Conservation (phyloP, 495 filamentous ascomycete genomes). For the Pyrenopolyporus hunteri region DNA sequence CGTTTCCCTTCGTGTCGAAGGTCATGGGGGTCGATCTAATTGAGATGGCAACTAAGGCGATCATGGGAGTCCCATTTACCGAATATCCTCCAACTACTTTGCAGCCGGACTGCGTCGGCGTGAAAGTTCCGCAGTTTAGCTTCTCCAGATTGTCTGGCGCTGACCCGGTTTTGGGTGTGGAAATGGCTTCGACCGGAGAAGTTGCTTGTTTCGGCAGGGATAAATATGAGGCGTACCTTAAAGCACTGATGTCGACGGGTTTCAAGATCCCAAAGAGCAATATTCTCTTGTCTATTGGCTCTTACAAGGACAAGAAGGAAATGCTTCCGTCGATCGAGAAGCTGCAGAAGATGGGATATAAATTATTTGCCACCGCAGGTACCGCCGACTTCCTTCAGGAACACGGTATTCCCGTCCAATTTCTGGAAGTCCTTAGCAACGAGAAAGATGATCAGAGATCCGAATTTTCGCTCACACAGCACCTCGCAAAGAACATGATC, state of each 20-base stretch:
- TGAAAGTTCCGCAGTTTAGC: conserved; percentile 98
- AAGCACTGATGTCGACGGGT: conserved; percentile 91
- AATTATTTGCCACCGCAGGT: conserved; percentile 92
- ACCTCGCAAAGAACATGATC: conserved; percentile 95
- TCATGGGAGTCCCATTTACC: conserved; percentile 80
- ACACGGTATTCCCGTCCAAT: conserved; percentile 87
- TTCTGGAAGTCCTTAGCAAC: conserved; percentile 79
- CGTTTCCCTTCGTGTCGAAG: conserved; percentile 98
- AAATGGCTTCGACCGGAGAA: conserved; percentile 99
- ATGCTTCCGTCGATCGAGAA: conserved; percentile 92
- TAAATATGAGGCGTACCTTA: conserved; percentile 97
- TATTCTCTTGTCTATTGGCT: conserved; percentile 92
- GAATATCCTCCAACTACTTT: conserved; percentile 81
- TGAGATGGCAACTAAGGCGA: conserved; percentile 98
- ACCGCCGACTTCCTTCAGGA: conserved; percentile 95
- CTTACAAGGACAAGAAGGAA: conserved; percentile 97
- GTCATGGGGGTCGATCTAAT: conserved; percentile 98
- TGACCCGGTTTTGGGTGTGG: conserved; percentile 94
- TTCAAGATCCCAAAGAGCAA: conserved; percentile 97
- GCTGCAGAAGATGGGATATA: conserved; percentile 86
- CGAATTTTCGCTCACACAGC: conserved; percentile 94
- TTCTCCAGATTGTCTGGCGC: conserved; percentile 96
- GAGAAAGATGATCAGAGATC: conserved; percentile 80
- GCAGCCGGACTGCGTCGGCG: conserved; percentile 84
- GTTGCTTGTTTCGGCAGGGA: conserved; percentile 95